These are phyloP conservation scores for Cordia subcordata DNA, from an alignment of 257 asterid genomes.

Conservation along the genomic window DNA sequence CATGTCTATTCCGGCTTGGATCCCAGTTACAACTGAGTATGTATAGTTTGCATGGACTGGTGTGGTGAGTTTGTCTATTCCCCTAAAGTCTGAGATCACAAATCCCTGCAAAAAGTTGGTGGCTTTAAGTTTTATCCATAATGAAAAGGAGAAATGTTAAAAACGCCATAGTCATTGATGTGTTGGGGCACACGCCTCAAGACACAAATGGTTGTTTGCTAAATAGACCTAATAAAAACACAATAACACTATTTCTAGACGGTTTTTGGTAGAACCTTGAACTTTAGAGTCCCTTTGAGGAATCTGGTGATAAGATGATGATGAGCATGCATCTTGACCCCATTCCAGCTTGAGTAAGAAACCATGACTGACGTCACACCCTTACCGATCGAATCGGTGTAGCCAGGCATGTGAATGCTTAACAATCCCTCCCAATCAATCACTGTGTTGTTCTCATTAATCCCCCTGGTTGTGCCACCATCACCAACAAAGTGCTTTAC, in stretches of 20 bases:
- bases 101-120: slow-evolving; percentile 38
- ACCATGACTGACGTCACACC: slow-evolving; percentile 30
- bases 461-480: slow-evolving; percentile 30
- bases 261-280: slow-evolving; percentile 10
- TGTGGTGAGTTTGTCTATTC: slow-evolving; percentile 42
- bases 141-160: no score
- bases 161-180: no score
- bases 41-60: slow-evolving; percentile 57
- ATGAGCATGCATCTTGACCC: slow-evolving; percentile 29
- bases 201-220: no score
- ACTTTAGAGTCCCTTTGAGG: slow-evolving; percentile 24
- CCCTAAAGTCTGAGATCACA: slow-evolving; percentile 52
- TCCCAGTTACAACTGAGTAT: slow-evolving; percentile 36
- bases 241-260: no score
- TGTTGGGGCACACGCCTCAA: no score
- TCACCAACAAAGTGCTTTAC: slow-evolving; percentile 38
- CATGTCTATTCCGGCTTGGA: slow-evolving; percentile 67
- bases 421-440: slow-evolving; percentile 18
- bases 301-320: slow-evolving; percentile 22
- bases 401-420: slow-evolving; percentile 32
- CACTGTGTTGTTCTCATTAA: slow-evolving; percentile 24
- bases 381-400: slow-evolving; percentile 14
- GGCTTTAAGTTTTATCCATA: no score
- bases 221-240: no score
- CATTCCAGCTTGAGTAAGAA: slow-evolving; percentile 32